Evolutionary conservation across 495 filamentous ascomycete species (phyloP).

Genomic region (Tuber melanosporum): DNA sequence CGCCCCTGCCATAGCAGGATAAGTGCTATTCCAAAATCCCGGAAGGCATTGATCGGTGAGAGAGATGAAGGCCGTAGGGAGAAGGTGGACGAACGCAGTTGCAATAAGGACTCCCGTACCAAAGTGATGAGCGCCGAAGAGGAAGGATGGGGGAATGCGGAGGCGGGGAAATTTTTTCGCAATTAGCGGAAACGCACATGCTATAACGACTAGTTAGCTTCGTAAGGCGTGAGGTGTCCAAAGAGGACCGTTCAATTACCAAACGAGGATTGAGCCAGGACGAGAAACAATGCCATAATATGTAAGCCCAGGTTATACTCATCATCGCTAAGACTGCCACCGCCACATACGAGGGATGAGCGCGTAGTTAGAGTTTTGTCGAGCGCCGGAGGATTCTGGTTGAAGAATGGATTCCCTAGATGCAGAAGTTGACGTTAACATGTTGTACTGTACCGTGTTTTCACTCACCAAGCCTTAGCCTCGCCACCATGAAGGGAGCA

Average conservation of each 20-base stretch:
- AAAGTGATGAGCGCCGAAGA: slow-evolving; percentile 76
- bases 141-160: slow-evolving; percentile 47
- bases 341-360: slow-evolving; percentile 35
- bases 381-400: slow-evolving; percentile 34
- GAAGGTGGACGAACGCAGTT: slow-evolving; percentile 77
- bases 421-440: slow-evolving; percentile 8
- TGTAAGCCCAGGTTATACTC: slow-evolving; percentile 49
- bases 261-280: slow-evolving; percentile 63
- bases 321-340: slow-evolving; percentile 27
- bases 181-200: slow-evolving; percentile 56
- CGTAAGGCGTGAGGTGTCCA: neutral
- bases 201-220: slow-evolving; percentile 40
- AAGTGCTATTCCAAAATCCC: slow-evolving; percentile 62
- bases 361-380: slow-evolving; percentile 38
- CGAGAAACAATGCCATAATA: slow-evolving; percentile 70
- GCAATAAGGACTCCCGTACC: slow-evolving; percentile 80
- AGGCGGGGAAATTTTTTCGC: slow-evolving; percentile 46
- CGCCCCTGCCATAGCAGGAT: slow-evolving; percentile 68
- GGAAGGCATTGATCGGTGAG: slow-evolving; percentile 76
- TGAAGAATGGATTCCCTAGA: slow-evolving; percentile 37
- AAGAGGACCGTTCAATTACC: slow-evolving; percentile 47
- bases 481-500: neutral
- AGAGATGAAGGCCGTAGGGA: slow-evolving; percentile 75
- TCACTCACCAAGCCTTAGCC: neutral
- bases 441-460: neutral